Evolutionary conservation across 2,329 filamentous ascomycete genomes (phyloP).

Genomic region (Xylariaceae sp.): DNA sequence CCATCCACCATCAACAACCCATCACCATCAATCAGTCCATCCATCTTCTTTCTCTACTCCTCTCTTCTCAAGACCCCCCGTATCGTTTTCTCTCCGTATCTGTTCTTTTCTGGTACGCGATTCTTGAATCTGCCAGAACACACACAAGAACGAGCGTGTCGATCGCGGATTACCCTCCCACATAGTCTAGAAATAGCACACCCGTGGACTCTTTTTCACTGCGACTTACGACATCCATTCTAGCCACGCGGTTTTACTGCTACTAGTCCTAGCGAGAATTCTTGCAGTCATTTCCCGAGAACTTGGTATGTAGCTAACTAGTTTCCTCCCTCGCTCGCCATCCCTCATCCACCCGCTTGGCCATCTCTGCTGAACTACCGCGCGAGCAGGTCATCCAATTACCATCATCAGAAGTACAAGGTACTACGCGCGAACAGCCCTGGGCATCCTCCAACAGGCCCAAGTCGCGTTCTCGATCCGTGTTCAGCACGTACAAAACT

Average conservation of each 20-base stretch:
- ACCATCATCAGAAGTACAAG: slow-evolving; percentile 4
- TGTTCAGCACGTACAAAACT: slow-evolving; percentile 23
- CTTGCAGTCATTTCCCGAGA: slow-evolving; percentile 1
- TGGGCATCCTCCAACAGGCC: slow-evolving; percentile 5
- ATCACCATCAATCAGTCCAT: not conserved
- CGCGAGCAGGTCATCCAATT: not conserved
- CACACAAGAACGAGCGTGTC: slow-evolving; percentile 1
- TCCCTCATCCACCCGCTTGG: no score
- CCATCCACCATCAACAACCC: not conserved
- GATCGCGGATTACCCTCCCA: not conserved
- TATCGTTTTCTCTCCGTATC: not conserved
- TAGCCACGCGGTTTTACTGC: not conserved
- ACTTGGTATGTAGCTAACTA: not conserved
- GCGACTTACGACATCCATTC: not conserved
- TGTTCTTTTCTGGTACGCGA: not conserved
- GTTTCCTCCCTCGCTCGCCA: not conserved
- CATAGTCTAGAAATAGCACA: not conserved
- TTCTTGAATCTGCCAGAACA: not conserved
- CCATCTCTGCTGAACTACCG: not conserved
- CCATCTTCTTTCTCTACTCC: slow-evolving; percentile 3
- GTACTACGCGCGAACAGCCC: slow-evolving; percentile 15
- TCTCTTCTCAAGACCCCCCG: not conserved
- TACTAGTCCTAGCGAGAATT: slow-evolving; percentile 8
- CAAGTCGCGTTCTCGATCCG: slow-evolving; percentile 25
- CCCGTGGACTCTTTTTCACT: not conserved